Percentiles rank a stretch among this genome's conserved stretches.
phyloP scores from a whole-genome alignment of 2,329 filamentous ascomycete species.

The Ophiocordyceps camponoti-rufipedis region DNA sequence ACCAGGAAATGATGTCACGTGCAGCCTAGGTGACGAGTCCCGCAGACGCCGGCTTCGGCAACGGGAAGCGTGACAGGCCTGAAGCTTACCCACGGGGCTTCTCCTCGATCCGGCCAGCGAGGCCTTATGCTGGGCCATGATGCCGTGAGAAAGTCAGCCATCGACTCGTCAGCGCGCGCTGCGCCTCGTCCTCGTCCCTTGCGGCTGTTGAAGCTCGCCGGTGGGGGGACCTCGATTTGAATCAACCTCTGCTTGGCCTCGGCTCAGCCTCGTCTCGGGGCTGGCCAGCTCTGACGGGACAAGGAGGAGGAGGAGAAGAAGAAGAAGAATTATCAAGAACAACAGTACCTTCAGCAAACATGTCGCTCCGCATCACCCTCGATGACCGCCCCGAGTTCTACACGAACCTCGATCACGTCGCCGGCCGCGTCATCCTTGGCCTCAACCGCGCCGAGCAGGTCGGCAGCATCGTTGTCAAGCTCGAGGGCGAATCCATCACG shows the following conservation, averaged over 20 bases:
- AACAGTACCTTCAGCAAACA: constrained; percentile 13
- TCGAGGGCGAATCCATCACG: constrained; percentile 63
- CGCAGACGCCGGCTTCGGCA: not conserved
- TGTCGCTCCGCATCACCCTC: constrained; percentile 50
- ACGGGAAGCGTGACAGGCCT: not conserved
- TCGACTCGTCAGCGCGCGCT: too few species aligned
- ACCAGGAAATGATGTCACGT: not conserved
- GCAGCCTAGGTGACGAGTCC: not conserved
- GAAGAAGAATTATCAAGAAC: not conserved
- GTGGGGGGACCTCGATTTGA: too few species aligned
- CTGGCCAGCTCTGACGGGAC: too few species aligned
- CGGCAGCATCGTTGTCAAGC: constrained; percentile 60
- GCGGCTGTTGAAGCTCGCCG: too few species aligned
- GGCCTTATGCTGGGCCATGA: not conserved
- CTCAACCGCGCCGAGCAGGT: constrained; percentile 51
- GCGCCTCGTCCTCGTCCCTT: too few species aligned
- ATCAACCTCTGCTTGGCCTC: too few species aligned
- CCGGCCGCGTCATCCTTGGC: constrained; percentile 37
- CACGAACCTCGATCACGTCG: constrained; percentile 62
- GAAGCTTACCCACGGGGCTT: not conserved
- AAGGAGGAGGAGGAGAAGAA: too few species aligned
- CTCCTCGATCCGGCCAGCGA: not conserved
- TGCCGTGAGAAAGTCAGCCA: not conserved
- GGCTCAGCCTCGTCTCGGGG: too few species aligned
- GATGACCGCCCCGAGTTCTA: constrained; percentile 52